Evolutionary conservation across 2,329 filamentous ascomycete genomes (phyloP), one percentile per base, ranked within the genome.

Genomic region (Paradendryphiella salina): DNA sequence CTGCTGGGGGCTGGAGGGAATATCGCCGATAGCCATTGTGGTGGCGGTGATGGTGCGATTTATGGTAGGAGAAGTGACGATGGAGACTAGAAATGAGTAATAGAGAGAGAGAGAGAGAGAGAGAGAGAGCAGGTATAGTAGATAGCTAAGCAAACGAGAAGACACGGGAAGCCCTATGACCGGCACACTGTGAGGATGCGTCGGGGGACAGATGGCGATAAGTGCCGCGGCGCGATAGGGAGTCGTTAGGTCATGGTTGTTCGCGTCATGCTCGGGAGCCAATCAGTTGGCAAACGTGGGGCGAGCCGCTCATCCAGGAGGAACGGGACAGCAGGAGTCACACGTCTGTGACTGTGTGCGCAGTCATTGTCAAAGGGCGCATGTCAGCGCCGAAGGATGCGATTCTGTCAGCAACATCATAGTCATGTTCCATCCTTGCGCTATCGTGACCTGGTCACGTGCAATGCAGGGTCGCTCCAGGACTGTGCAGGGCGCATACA

Each of bases 1-100:
- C 33, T 61, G 65, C 43, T 56, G 59, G 33, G 63, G 51, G 41
- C 46, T 54, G 21, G 46, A 59, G 44, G 50, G 66, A 50, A 56
- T 60, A 59, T 64, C 62, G 33, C 57, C 62, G 52, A 73, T 70
- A 34, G 71, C 70, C 70, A 73, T 73, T 55, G 54, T 66, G 56
- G 61, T 57, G 57, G 42, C 41, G 54, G 44, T 33, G 38, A 37
- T 26, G 38, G 45, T 53, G 35, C 14, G 26, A 34, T 35, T 31
- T 28, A 33, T 20, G n/a, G 33, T 13, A 42, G 28, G 14, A 18
- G n/a, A 31, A 14, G 36, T 26, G 20, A 15, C 18, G 35, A 26
- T 14, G 35, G 36, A 20, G 41, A 15, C 10, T 18, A 20, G 17
- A 28, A 23, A n/a, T 10, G 31, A 38, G 26, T 17, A 23, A 38